Percentiles rank a stretch among this genome's conserved stretches.
phyloP scores from a whole-genome alignment of 2,329 filamentous ascomycete genomes.

The Neopestalotiopsis sp. region DNA sequence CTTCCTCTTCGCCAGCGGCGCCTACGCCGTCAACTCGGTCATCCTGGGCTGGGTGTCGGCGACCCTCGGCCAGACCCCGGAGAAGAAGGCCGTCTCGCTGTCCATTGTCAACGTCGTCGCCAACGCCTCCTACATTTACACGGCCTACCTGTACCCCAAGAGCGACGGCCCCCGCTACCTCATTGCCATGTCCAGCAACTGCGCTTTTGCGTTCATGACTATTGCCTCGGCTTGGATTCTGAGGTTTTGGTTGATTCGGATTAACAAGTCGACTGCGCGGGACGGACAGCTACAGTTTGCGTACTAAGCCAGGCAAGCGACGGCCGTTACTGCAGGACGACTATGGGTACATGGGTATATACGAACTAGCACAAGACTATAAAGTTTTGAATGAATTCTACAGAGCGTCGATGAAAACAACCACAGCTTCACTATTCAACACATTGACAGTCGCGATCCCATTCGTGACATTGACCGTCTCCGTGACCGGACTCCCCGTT shows the following conservation, averaged over 20 bases:
- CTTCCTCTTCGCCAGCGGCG: slow-evolving; percentile 42
- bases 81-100: slow-evolving; percentile 50
- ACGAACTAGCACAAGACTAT: no score
- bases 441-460: slow-evolving; percentile 19
- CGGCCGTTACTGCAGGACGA: no score
- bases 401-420: not conserved
- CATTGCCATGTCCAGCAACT: slow-evolving; percentile 43
- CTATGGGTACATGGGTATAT: no score
- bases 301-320: not conserved
- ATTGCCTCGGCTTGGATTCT: not conserved
- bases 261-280: not conserved
- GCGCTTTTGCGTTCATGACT: slow-evolving; percentile 22
- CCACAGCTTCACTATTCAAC: slow-evolving; percentile 21
- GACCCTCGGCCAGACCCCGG: slow-evolving; percentile 47
- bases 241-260: slow-evolving; percentile 13
- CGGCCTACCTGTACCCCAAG: slow-evolving; percentile 49
- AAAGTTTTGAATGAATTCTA: not conserved
- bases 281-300: slow-evolving; percentile 12
- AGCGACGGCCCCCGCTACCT: slow-evolving; percentile 46
- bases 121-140: slow-evolving; percentile 52
- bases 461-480: slow-evolving; percentile 17
- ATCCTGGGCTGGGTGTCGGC: slow-evolving; percentile 49
- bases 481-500: slow-evolving; percentile 4
- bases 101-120: slow-evolving; percentile 50
- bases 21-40: slow-evolving; percentile 46